Conservation (phyloP, 108 stramenopile genomes). For the Pelagomonas calceolata region DNA sequence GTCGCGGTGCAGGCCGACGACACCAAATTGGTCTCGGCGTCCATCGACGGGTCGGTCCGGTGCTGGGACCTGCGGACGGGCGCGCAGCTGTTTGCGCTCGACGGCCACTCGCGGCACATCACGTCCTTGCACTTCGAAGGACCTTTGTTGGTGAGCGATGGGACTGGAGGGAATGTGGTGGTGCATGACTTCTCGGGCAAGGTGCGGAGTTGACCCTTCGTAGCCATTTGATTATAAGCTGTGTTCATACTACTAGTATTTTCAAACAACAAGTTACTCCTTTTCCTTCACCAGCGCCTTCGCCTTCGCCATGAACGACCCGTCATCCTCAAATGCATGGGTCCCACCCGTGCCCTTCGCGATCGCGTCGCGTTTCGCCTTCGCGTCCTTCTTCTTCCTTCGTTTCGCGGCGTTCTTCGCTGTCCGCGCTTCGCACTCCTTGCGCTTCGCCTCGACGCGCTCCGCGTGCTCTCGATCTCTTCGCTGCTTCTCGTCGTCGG, state of each 20-base stretch:
- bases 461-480: slow-evolving; percentile 40
- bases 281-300: background rate
- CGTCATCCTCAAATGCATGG: slow-evolving; percentile 40
- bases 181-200: background rate
- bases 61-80: background rate
- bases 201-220: too few relatives aligned
- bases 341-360: slow-evolving; percentile 4
- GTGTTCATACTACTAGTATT: too few relatives aligned
- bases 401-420: slow-evolving; percentile 59
- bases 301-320: slow-evolving; percentile 44
- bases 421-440: slow-evolving; percentile 40
- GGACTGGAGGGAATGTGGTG: background rate
- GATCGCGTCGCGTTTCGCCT: slow-evolving; percentile 54
- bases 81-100: background rate
- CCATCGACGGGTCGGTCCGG: background rate
- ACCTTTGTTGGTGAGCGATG: background rate
- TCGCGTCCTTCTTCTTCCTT: slow-evolving; percentile 65
- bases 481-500: slow-evolving; percentile 31
- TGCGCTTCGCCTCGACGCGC: slow-evolving; percentile 17
- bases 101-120: background rate
- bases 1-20: background rate
- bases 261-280: background rate
- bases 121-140: background rate
- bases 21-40: background rate
- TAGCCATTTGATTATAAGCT: too few relatives aligned